Evolutionary conservation across 2,329 filamentous ascomycete species (phyloP), one percentile per base, ranked within the genome.

Genomic region (Akanthomyces muscarius): DNA sequence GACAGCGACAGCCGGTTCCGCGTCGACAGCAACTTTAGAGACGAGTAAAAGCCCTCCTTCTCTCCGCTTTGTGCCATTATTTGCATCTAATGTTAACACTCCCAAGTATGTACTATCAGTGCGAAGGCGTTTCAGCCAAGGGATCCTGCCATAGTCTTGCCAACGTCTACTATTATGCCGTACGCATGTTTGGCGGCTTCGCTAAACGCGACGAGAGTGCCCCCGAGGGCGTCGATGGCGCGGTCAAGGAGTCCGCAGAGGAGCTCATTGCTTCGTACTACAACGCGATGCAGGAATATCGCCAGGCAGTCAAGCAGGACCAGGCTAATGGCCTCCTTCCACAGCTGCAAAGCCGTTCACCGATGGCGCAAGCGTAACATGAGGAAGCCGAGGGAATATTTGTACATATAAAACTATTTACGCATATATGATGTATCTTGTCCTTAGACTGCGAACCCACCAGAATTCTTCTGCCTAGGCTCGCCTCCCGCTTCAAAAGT

Each of bases 401-500:
- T 42, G 21, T 23, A 54, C 25, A 55, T 55, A 54, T 25, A 11
- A 30, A 4, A 42, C 8, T 42, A 48, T 62, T 25, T 44, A 53
- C 3, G 25, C 5, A 23, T 8, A 18, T 47, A 18, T 14, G n/a
- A 25, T 45, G 16, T 18, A 45, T 23, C 13, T 13, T 23, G 18
- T 2, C 10, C 1, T 74, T 67, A 84, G 6, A 82, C 74, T 0
- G 78, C 77, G 62, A 84, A 86, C 0, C 90, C 91, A 2, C 86
- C 91, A 18, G 89, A 92, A 69, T 89, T 87, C 36, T 76, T 70
- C 78, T 95, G 91, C 66, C 92, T 85, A n/a, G 91, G 90, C 76
- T 96, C 92, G 0, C 90, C 87, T 0, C 87, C 90, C 0, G 91
- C 91, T 73, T 94, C 90, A 73, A 96, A 96, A 0, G 77, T 78